Base-by-base conservation (phyloP, 306 rosid species). In the Malus fusca region DNA sequence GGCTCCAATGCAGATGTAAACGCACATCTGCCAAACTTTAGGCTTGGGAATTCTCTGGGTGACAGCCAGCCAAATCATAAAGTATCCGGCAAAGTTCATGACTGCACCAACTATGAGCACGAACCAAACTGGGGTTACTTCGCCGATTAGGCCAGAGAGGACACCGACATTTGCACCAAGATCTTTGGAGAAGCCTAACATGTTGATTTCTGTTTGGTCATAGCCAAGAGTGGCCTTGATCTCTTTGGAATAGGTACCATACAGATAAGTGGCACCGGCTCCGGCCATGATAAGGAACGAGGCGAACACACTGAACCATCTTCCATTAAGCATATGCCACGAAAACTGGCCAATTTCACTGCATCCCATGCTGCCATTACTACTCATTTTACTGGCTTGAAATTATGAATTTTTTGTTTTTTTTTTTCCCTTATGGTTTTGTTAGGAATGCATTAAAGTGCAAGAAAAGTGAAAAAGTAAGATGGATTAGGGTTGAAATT, bases 141-240 rank as follows among this genome's bases (percentile, higher is more conserved):
- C 84, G 4, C 82, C 84, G 5, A 85, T 21, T 2, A 85, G 80
- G 15, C 84, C 84, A 35, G 86, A 25, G 0, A 82, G 6, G 40
- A 85, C 37, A 4, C 80, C 88, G 21, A 85, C 63, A 23, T 85
- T 82, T 8, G 80, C 77, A 68, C 86, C 88, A 5, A 85, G 48
- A 5, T 85, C 86, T 60, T 82, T 85, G 69, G 70, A 79, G 75
- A 85, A 85, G 5, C 86, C 75, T 8, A 85, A 2, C 19, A 23
- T 4, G 51, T 76, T 82, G n/a, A 82, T 70, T 5, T 79, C 74
- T 6, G 78, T 44, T 51, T 82, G 86, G 75, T 83, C 82, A 40
- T 81, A 86, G 7, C 75, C 77, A 30, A 74, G 83, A 2, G 77
- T 42, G 28, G 81, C 8, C 68, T 86, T 86, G 42, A 86, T 80